These are phyloP conservation scores for Lentinula sp. DNA, from an alignment of 768 basidiomycete species.

Conservation along the genomic window DNA sequence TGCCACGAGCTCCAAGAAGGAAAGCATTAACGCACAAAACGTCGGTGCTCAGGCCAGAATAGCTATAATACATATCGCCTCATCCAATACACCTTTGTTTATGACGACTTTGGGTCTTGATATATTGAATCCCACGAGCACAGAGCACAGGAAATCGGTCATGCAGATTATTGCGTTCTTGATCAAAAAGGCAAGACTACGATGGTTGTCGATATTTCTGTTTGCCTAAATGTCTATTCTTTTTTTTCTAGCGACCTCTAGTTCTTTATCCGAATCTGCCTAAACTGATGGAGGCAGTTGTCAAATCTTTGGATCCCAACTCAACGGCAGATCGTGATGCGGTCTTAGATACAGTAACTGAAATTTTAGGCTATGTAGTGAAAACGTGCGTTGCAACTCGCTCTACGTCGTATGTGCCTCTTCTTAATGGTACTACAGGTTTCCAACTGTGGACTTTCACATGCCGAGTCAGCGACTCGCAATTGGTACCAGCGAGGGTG, in stretches of 20 bases:
- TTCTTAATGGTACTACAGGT: conserved; percentile 39
- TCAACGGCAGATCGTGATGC: conserved; percentile 71
- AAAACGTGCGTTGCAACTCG: conserved; percentile 55
- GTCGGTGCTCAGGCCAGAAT: conserved; percentile 72
- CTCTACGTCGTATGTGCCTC: neutral
- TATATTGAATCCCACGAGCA: conserved; percentile 69
- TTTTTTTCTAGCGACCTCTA: conserved; percentile 60
- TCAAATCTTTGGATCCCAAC: conserved; percentile 94
- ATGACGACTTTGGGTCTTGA: conserved; percentile 93
- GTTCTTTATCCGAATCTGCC: conserved; percentile 83
- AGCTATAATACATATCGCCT: conserved; percentile 82
- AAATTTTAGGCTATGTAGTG: conserved; percentile 93
- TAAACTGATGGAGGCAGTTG: conserved; percentile 87
- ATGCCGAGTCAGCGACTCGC: conserved; percentile 81
- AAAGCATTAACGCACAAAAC: conserved; percentile 61
- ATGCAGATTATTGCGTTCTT: conserved; percentile 93
- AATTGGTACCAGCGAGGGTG: conserved; percentile 92
- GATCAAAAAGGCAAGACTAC: conserved; percentile 67
- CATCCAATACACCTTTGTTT: conserved; percentile 79
- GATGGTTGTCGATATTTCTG: neutral
- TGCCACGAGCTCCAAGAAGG: conserved; percentile 68
- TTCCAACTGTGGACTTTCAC: conserved; percentile 93
- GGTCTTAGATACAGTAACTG: conserved; percentile 85
- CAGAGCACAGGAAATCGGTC: conserved; percentile 79
- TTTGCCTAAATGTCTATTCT: neutral